These are phyloP conservation scores for Mucor irregularis DNA, from an alignment of 371 early-diverging fungal genomes.

Conservation along the genomic window DNA sequence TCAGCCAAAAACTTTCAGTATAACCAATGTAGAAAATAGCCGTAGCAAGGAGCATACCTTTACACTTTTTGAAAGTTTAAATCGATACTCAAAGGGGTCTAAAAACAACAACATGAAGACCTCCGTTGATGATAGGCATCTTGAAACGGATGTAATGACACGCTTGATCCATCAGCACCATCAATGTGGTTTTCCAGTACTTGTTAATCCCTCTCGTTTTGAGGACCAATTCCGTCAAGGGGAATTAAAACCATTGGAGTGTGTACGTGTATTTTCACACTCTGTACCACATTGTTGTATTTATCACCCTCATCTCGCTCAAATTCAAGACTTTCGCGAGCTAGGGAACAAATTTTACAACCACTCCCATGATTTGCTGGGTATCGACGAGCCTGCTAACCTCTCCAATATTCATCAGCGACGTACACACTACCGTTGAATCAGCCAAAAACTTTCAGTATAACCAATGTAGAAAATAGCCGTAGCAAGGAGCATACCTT, in stretches of 20 bases:
- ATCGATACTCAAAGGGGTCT: conserved; percentile 13
- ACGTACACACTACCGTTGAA: too few relatives aligned
- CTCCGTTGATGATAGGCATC: conserved; percentile 3
- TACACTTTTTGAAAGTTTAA: conserved; percentile 31
- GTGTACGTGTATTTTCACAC: conserved; percentile 29
- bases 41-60: conserved; percentile 16
- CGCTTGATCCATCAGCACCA: conserved; percentile 30
- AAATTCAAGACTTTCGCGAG: conserved; percentile 28
- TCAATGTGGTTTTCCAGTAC: conserved; percentile 33
- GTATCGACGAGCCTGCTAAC: not conserved
- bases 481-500: conserved; percentile 17
- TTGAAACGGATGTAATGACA: conserved; percentile 22
- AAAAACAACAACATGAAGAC: not conserved
- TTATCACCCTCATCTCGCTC: conserved; percentile 31
- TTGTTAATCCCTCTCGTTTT: conserved; percentile 31
- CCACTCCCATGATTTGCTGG: not conserved
- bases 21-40: not conserved
- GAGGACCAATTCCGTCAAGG: conserved; percentile 25
- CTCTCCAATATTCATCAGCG: not conserved
- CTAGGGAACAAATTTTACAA: conserved; percentile 26
- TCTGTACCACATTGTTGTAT: conserved; percentile 30
- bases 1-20: not conserved
- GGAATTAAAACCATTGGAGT: conserved; percentile 21
- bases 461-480: not conserved
- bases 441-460: not conserved